Evolutionary conservation across 768 basidiomycete species (phyloP), one percentile per base, ranked within the genome.

Genomic region (Lentinula edodes): DNA sequence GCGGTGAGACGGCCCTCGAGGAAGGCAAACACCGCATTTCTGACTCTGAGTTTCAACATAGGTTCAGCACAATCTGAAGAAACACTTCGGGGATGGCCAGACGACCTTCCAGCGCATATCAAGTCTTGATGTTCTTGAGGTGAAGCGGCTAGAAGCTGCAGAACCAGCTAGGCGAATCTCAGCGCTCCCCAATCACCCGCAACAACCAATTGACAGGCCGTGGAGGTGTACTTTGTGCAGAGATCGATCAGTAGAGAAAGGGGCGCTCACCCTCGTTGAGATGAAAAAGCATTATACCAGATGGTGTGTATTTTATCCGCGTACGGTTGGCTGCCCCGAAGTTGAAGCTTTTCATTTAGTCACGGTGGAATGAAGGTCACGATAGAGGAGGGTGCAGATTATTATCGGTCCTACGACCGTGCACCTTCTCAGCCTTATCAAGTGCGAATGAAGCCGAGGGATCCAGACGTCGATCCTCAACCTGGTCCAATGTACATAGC

Each of bases 31-130:
- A 20, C 3, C 12, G 12, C 12, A n/a, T 34, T 12, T 2, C 34
- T 28, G 34, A 34, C 3, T 39, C 13, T 20, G 16, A n/a, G 32
- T 15, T 10, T 38, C 34, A 34, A 15, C 28, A 20, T 51, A 76
- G 75, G 74, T 76, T 6, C 66, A 71, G 41, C 75, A 76, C 45
- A 69, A 66, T 38, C 56, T 76, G 51, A 66, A 67, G 23, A 64
- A 66, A 5, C 75, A 76, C 56, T 73, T 70, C 60, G 72, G 73
- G 20, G 68, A 70, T 60, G 54, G 55, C 1, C 28, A 62, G 15
- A 69, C 74, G 6, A 62, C 61, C 2, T 76, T 72, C 70, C 69
- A 75, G 48, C 66, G 61, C 18, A 64, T 76, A 13, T 66, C 66
- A 9, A 66, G 64, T 0, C 66, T 66, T 41, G 70, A 73, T 43